Evolutionary conservation across 345 rosid genomes (phyloP).

Genomic region (Raphanus sativus): DNA sequence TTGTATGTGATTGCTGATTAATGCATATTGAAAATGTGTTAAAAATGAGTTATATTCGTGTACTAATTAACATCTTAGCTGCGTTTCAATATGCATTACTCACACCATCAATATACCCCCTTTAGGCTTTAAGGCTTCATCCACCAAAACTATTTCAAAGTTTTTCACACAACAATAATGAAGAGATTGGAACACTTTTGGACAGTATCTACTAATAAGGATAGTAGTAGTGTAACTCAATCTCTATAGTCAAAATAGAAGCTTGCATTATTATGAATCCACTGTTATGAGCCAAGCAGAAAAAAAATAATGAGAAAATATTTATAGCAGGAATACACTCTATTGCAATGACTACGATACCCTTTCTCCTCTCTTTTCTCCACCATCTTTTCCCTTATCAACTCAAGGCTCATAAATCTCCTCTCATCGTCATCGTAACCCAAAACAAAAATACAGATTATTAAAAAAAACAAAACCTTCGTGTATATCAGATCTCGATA

Average conservation of each 20-base stretch:
- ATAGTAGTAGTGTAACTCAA: not conserved
- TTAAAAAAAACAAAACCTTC: too few species aligned
- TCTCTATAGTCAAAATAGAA: conserved; percentile 13
- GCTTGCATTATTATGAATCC: conserved; percentile 21
- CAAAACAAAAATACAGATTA: conserved; percentile 15
- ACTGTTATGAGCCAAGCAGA: conserved; percentile 35
- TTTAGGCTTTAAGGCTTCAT: not conserved
- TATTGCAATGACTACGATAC: conserved; percentile 32
- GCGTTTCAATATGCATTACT: not conserved
- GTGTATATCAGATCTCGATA: conserved; percentile 17
- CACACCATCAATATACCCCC: not conserved
- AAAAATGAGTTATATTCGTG: not conserved
- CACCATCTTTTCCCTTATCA: conserved; percentile 31
- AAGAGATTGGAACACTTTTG: too few species aligned
- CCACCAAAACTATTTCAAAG: not conserved
- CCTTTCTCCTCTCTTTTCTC: not conserved
- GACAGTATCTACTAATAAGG: too few species aligned
- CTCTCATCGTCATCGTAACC: conserved; percentile 29
- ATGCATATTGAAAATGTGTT: too few species aligned
- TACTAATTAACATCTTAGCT: not conserved
- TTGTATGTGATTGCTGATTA: too few species aligned
- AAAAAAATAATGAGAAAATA: not conserved
- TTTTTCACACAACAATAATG: not conserved
- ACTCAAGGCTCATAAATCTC: conserved; percentile 19
- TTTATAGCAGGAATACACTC: conserved; percentile 18